Evolutionary conservation across 352 stramenopile genomes (phyloP).

Genomic region (Phytophthora nicotianae): DNA sequence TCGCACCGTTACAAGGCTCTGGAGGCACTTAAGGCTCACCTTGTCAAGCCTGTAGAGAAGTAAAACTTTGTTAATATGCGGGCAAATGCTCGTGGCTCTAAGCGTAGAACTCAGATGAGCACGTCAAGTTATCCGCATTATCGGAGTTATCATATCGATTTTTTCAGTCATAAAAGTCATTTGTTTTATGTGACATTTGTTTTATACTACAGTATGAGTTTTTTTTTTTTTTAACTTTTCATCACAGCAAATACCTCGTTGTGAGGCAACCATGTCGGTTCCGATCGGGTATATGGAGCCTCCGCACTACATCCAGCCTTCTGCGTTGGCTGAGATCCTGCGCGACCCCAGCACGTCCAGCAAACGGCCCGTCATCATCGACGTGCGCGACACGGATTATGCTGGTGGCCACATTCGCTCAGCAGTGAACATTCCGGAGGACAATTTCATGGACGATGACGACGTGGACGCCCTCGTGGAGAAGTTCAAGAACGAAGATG

Average conservation of each 20-base stretch:
- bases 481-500: constrained; percentile 62
- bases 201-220: background rate
- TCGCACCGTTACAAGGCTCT: constrained; percentile 90
- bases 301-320: constrained; percentile 52
- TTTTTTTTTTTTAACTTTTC: constrained; percentile 10
- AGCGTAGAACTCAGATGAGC: constrained; percentile 19
- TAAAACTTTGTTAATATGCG: constrained; percentile 17
- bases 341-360: constrained; percentile 32
- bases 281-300: constrained; percentile 42
- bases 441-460: constrained; percentile 81
- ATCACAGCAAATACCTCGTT: background rate
- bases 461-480: constrained; percentile 79
- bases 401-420: constrained; percentile 75
- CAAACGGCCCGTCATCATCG: constrained; percentile 61
- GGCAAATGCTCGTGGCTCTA: background rate
- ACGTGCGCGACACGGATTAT: constrained; percentile 82
- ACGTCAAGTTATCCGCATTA: background rate
- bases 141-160: too few relatives aligned
- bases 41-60: constrained; percentile 32
- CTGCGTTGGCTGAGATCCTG: constrained; percentile 63
- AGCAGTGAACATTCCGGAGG: constrained; percentile 79
- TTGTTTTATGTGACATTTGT: too few relatives aligned
- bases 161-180: too few relatives aligned
- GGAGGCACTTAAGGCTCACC: constrained; percentile 59
- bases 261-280: constrained; percentile 15